Base-by-base conservation (phyloP, 768 basidiomycete species). In the Candolleomyces eurysporus region DNA sequence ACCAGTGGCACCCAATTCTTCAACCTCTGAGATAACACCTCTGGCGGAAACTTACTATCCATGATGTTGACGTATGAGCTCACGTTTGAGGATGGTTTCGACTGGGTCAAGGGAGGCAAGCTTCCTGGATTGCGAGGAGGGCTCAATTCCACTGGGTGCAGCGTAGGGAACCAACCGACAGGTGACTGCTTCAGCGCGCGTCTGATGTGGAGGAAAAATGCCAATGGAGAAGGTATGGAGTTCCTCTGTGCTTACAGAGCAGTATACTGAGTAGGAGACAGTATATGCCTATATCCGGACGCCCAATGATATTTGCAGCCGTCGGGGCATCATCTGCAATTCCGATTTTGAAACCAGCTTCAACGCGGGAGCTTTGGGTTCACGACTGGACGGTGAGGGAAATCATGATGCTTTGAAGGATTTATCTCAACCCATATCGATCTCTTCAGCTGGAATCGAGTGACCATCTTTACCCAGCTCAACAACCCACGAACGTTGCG, bases 211-310 rank as follows among this genome's bases (percentile, higher is more conserved):
- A 78, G 91, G 67, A 73, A 74, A 43, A 66, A 74, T 52, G 90
- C 85, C 0, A 75, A 68, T 8, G 90, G 89, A 30, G 91, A 94
- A 82, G 84, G 91, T 91, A 64, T 19, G 82, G 70, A 9, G 8
- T 48, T 50, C 42, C 39, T 49, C 31, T 43, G 49, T 39, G 55
- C n/a, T 45, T 26, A 13, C 49, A 19, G 30, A 43, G 49, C 50
- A 26, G 8, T 31, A 53, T 36, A 50, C 64, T 36, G 36, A 42
- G 32, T 62, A 48, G 61, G 40, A 51, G 16, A 7, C 67, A 93
- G 92, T 89, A 10, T 94, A 94, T 72, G 88, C 89, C 10, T 94
- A 96, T 69, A 84, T 93, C 51, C 88, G 89, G 4, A 79, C 81
- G 0, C 75, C 85, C 6, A 83, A 87, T 68, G 73, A 76, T 51